Evolutionary conservation across 2,329 filamentous ascomycete genomes (phyloP).

Genomic region (Taxawa tesnikishii): DNA sequence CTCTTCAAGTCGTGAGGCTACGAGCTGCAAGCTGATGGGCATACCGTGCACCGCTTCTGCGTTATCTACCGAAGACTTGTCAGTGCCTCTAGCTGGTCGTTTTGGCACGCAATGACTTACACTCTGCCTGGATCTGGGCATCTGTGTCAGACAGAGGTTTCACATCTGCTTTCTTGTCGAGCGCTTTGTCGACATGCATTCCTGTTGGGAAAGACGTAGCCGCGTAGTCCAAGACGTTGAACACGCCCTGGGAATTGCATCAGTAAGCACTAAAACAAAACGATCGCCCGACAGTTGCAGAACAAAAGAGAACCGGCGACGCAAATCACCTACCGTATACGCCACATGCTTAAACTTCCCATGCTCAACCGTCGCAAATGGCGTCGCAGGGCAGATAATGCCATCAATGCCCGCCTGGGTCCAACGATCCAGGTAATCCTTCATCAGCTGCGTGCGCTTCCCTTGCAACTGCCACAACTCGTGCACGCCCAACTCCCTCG

Average conservation of each 20-base stretch:
- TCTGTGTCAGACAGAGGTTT: slow-evolving; percentile 10
- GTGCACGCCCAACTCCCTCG: slow-evolving; percentile 28
- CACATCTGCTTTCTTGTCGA: slow-evolving; percentile 19
- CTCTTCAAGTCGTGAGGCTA: slow-evolving; percentile 27
- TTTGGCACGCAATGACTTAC: slow-evolving; percentile 3
- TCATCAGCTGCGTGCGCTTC: slow-evolving; percentile 28
- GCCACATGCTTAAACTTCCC: slow-evolving; percentile 33
- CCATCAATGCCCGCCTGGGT: slow-evolving; percentile 28
- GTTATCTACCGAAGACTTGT: slow-evolving; percentile 20
- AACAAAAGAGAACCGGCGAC: too few species aligned
- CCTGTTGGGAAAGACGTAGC: slow-evolving; percentile 32
- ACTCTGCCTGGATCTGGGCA: slow-evolving; percentile 8
- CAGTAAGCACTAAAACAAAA: too few species aligned
- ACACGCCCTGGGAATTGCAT: slow-evolving; percentile 24
- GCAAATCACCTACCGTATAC: slow-evolving; percentile 22
- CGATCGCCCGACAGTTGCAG: too few species aligned
- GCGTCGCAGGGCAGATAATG: slow-evolving; percentile 33
- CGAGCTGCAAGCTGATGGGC: slow-evolving; percentile 29
- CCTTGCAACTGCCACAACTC: slow-evolving; percentile 38
- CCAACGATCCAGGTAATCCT: slow-evolving; percentile 34
- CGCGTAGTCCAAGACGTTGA: slow-evolving; percentile 36
- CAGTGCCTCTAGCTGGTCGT: not conserved
- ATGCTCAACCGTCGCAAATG: slow-evolving; percentile 28
- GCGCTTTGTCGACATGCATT: slow-evolving; percentile 23
- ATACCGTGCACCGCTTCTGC: slow-evolving; percentile 25